Base-by-base conservation (phyloP, 441 rosid species). In the Gossypium aridum region DNA sequence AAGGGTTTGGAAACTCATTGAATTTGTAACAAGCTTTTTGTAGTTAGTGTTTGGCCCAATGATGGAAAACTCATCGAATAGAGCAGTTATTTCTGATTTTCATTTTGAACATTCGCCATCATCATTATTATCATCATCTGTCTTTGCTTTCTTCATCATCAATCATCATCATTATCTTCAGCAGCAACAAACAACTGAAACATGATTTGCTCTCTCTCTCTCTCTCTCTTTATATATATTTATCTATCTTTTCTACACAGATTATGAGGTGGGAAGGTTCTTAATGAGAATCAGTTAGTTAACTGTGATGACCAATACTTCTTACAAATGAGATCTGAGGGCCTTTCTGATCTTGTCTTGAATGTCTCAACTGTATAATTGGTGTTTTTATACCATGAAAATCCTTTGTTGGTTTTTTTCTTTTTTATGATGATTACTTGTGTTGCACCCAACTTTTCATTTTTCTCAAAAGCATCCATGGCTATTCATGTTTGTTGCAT, bases 251-350 rank as follows among this genome's bases (percentile, higher is more conserved):
- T 19, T 16, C 31, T 64, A 17, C 43, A 49, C 4, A 47, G 71
- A 17, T 72, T 67, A 53, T 62, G 72, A n/a, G 49, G 7, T 56
- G 73, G 63, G 65, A 47, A 66, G 79, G 84, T 79, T 83, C 75
- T 55, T 77, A 62, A 51, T 65, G 77, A 71, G 73, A 45, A 60
- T 70, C 77, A 14, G 26, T 62, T 72, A 12, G 12, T 37, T 57
- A 2, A 45, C 78, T 81, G 68, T 22, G 73, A 79, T 80, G 87
- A 86, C 69, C 39, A 4, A 7, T 56, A 56, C 14, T 22, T 71
- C 61, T 71, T 76, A 78, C 81, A 85, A 81, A 81, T 84, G 87
- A 84, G 84, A 84, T 79, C 85, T 86, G 89, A 80, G 85, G 86
- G 82, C 75, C 10, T 77, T 77, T 49, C 25, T 20, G 61, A 19